A percentile compares a stretch with the other conserved stretches of the same genome.
Conservation (phyloP, 257 asterid species). For the Nicotiana undulata region DNA sequence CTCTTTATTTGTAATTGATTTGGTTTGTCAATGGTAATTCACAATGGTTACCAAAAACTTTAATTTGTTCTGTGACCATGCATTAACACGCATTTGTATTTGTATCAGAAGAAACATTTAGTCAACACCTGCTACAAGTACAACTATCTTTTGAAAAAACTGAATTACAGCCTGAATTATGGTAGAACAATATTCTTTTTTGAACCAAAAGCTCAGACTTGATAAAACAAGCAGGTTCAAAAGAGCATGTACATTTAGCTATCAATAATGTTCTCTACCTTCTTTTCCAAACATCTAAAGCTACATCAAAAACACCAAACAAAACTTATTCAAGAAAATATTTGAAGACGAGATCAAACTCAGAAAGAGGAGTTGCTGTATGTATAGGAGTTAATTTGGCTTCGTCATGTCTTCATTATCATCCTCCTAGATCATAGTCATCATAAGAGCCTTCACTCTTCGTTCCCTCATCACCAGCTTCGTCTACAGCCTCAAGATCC, state of each 20-base stretch:
- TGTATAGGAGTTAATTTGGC: background rate
- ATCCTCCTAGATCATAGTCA: slow-evolving; percentile 29
- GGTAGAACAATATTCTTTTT: background rate
- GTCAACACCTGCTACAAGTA: background rate
- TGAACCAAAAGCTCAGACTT: background rate
- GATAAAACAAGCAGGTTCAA: background rate
- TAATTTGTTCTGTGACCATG: too few relatives aligned
- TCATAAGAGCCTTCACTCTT: slow-evolving; percentile 46
- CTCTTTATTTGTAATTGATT: too few relatives aligned
- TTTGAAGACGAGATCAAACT: background rate
- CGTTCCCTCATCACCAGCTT: slow-evolving; percentile 35
- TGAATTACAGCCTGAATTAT: too few relatives aligned
- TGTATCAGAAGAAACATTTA: background rate
- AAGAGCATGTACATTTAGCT: background rate
- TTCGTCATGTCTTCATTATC: slow-evolving; percentile 28
- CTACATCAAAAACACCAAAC: slow-evolving; percentile 12
- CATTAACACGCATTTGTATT: background rate
- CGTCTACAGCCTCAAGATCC: slow-evolving; percentile 29
- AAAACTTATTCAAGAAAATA: background rate
- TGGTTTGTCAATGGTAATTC: too few relatives aligned
- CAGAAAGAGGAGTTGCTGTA: background rate
- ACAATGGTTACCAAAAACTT: too few relatives aligned
- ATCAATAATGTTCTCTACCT: too few relatives aligned
- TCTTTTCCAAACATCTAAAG: background rate
- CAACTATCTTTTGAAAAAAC: too few relatives aligned